A percentile compares a stretch with the other conserved stretches of the same genome.
Evolutionary conservation across 1,284 basidiomycete genomes (phyloP).

Genomic region (Rhodotorula sp.): DNA sequence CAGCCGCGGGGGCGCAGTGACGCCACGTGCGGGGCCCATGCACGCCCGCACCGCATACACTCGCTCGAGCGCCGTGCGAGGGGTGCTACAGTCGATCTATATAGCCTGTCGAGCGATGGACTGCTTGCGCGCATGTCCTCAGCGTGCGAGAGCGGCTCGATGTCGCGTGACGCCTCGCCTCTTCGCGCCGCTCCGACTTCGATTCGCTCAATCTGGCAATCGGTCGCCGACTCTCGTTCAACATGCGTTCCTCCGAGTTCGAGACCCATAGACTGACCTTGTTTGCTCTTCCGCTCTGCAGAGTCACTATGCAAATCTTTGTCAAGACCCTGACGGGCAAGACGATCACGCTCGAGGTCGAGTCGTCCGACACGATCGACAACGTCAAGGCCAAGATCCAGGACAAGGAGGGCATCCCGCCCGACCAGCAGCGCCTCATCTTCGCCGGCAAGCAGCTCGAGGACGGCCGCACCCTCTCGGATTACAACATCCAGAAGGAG

Average conservation of each 20-base stretch:
- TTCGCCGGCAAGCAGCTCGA: conserved; percentile 54
- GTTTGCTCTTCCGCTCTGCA: background rate
- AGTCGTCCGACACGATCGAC: conserved; percentile 56
- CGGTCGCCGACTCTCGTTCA: background rate
- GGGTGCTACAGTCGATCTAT: no score
- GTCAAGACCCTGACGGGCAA: conserved; percentile 54
- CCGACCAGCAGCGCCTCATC: conserved; percentile 53
- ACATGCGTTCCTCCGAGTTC: background rate
- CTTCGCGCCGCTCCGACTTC: background rate
- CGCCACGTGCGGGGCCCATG: conserved; percentile 4
- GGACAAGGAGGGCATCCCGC: conserved; percentile 47
- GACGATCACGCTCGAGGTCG: conserved; percentile 55
- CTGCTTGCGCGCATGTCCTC: no score
- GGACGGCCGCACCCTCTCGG: no score
- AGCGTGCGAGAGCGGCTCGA: no score
- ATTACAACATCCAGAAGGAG: no score
- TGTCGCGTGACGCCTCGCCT: no score
- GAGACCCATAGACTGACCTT: background rate
- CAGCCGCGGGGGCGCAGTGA: background rate
- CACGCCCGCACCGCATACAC: background rate
- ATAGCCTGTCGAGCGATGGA: no score
- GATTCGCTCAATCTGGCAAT: background rate
- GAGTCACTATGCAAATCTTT: conserved; percentile 56
- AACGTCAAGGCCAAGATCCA: conserved; percentile 57
- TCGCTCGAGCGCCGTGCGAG: background rate